Base-by-base conservation (phyloP, 495 filamentous ascomycete species). In the Talaromyces proteolyticus region DNA sequence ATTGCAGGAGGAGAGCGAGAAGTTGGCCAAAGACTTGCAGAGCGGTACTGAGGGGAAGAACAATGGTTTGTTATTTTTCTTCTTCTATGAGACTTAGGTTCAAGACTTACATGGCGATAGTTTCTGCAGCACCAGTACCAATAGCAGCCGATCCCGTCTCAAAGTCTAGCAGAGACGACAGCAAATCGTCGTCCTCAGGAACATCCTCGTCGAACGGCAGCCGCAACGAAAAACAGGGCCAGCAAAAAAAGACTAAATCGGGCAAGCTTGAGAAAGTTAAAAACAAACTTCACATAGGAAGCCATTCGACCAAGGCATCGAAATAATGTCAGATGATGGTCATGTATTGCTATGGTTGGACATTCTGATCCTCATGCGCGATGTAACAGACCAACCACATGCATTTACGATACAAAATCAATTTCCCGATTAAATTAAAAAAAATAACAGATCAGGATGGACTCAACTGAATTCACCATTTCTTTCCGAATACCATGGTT, bases 241-340 rank as follows among this genome's bases (percentile, higher is more conserved):
- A 46, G n/a, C 1, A 4, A 23, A 25, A 25, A 18, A 49, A 44
- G 11, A 52, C 47, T 10, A 65, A 64, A 43, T 45, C 53, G 5
- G 47, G 55, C 14, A 23, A 61, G 49, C 40, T 49, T 3, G 52
- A 60, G 48, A 67, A 66, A 52, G 39, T 67, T 47, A 66, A 63
- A 59, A 52, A 63, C 16, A 68, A 67, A 54, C 53, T 68, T 4
- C 64, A 65, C 37, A 62, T 68, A 40, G 49, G 49, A 14, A 52
- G 18, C 18, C 49, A 57, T 44, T 52, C 20, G 4, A 25, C 17
- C 16, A 45, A 45, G 18, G 50, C 17, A n/a, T n/a, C n/a, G n/a
- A n/a, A n/a, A n/a, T n/a, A n/a, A n/a, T n/a, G n/a, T n/a, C n/a
- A n/a, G n/a, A n/a, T n/a, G n/a, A n/a, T n/a, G n/a, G n/a, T n/a